Evolutionary conservation across 179 eudicot species (phyloP).

Genomic region (Amaranthus tricolor): DNA sequence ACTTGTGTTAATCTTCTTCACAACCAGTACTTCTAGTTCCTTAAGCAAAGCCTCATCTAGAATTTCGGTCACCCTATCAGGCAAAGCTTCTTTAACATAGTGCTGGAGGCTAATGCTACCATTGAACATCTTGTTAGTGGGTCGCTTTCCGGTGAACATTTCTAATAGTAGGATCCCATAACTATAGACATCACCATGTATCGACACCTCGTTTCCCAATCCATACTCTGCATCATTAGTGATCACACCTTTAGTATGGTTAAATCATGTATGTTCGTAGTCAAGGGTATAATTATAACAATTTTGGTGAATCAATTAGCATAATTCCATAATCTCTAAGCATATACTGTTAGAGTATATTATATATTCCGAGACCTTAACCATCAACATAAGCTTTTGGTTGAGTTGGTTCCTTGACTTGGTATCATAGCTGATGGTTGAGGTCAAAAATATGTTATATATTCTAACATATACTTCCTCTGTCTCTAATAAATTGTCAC

Average conservation of each 20-base stretch:
- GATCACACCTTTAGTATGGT: background rate
- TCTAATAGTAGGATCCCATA: slow-evolving; percentile 1
- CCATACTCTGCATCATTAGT: background rate
- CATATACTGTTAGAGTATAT: no score
- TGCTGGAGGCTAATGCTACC: background rate
- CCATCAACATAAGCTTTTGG: no score
- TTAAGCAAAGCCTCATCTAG: background rate
- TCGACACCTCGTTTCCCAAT: background rate
- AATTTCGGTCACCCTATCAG: slow-evolving; percentile 5
- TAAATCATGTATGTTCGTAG: background rate
- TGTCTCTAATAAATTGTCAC: no score
- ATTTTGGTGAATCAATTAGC: no score
- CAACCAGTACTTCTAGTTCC: background rate
- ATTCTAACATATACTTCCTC: no score
- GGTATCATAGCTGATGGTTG: no score
- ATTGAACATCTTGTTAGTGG: background rate
- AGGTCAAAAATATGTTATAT: no score
- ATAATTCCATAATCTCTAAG: no score
- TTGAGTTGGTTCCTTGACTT: no score
- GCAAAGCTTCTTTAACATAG: background rate
- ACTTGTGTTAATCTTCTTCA: background rate
- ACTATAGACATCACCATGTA: background rate
- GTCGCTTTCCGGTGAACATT: slow-evolving; percentile 2
- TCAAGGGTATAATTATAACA: no score
- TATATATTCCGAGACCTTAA: no score